Evolutionary conservation across 257 asterid species (phyloP), one percentile per base, ranked within the genome.

Genomic region (Prunella vulgaris): DNA sequence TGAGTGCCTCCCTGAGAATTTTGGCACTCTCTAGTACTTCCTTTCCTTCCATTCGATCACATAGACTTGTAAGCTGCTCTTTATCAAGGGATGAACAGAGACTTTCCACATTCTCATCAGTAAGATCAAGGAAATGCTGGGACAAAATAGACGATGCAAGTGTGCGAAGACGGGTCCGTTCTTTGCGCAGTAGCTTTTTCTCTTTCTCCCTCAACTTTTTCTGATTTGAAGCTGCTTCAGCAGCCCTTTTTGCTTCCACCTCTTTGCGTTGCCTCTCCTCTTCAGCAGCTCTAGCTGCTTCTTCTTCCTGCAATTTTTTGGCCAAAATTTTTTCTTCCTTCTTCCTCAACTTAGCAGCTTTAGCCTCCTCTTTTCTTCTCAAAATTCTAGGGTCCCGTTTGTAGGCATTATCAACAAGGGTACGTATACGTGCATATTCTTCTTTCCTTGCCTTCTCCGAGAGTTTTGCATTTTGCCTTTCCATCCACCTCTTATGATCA

Each of bases 401-500:
- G 81, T 90, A 88, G 24, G 99, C 97, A 80, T 84, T 94, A 64
- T 89, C 97, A 78, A 94, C 96, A 78, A 94, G 97, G 27, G 85
- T 63, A 13, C 97, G 99, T 56, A 94, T 53, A 4, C 97, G 88
- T 18, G 81, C 87, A 8, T 66, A 64, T 68, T 94, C 99, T 74
- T 94, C 99, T 77, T 90, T 94, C 84, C 96, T 86, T 27, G 97
- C 96, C 80, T 85, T 89, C 90, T 94, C 99, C 0, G 97, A 73
- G 22, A 94, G 93, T 71, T 94, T 94, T 4, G 95, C 93, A 63
- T 94, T 94, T 75, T 94, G 97, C 76, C 97, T 86, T 59, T 94
- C 99, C 97, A 90, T 94, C 99, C 99, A 90, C 76, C 99, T 86
- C 74, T 46, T 85, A 77, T 94, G 97, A 74, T 94, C 99, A 59